phyloP scores from a whole-genome alignment of 176 grass and related monocot species.

The Urochloa ruziziensis region DNA sequence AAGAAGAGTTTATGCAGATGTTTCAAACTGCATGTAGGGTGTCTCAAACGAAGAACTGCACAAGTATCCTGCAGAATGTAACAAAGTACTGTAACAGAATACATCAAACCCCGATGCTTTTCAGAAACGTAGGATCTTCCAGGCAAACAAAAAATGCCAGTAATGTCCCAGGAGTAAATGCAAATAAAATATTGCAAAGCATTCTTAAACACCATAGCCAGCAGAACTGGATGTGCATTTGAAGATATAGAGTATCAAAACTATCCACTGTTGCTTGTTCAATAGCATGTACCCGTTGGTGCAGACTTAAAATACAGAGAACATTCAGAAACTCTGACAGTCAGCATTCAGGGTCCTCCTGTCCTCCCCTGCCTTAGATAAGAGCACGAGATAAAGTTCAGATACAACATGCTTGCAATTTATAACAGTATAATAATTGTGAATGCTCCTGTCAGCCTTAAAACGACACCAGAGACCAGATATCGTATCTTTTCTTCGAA shows the following conservation, averaged over 20 bases:
- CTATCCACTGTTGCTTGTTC: not conserved
- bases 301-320: not conserved
- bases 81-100: not conserved
- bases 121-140: not conserved
- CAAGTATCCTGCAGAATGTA: not conserved
- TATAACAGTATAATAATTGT: not conserved
- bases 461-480: slow-evolving; percentile 1
- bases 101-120: not conserved
- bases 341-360: not conserved
- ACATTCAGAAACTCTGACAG: not conserved
- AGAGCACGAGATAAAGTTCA: not conserved
- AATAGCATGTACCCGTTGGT: not conserved
- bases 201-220: not conserved
- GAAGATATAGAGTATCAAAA: not conserved
- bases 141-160: not conserved
- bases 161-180: not conserved
- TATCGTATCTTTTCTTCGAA: not conserved
- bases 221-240: not conserved
- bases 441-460: not conserved
- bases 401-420: not conserved
- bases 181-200: not conserved
- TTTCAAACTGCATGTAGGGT: not conserved
- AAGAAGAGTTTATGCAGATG: not conserved
- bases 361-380: not conserved
- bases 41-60: not conserved